Base-by-base conservation (phyloP, 2,329 filamentous ascomycete genomes). In the Aspergillus candidus region DNA sequence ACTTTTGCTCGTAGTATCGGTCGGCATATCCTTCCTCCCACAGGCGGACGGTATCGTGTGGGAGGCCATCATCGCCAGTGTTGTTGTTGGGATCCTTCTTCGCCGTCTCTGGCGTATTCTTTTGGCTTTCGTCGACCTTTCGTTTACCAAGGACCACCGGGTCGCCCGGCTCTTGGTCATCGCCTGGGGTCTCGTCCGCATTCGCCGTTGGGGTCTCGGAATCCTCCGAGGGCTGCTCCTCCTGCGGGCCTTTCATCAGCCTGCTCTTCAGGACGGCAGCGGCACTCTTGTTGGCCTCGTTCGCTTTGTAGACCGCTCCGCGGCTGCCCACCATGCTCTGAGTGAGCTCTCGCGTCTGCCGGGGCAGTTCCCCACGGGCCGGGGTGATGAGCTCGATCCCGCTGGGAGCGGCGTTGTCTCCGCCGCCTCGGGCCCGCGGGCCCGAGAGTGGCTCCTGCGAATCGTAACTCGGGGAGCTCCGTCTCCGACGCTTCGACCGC, bases 1-100 rank as follows among this genome's bases (percentile, higher is more conserved):
- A 98, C 64, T 98, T 98, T 64, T 95, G 88, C 63, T 95, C 85
- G 62, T 98, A 98, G 67, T 98, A 98, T 37, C 93, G 80, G 68
- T 96, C 91, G 40, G 85, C 83, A 63, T 98, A 98, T 6, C 93
- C 93, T 41, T 90, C 83, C 61, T 98, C 93, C 93, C 93, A 98
- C 11, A 98, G 74, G 47, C 84, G 81, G 41, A 98, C 86, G 13
- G 83, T 88, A 61, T 98, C 93, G 48, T 82, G 75, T 2, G 85
- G 80, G 13, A 78, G 77, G 33, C 82, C 83, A 43, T 84, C 82
- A 11, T 72, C 69, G 14, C 38, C 69, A 68, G 30, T 75, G 58
- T 43, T 76, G 74, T 31, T 27, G 76, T 79, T 7, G 83, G 77
- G 1, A 80, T 82, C 41, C 71, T 71, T n/a, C 11, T 54, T 52